A percentile compares a stretch with the other conserved stretches of the same genome.
Evolutionary conservation across 805 yeast species (phyloP).

Genomic region (Pichia nanzhaoensis): DNA sequence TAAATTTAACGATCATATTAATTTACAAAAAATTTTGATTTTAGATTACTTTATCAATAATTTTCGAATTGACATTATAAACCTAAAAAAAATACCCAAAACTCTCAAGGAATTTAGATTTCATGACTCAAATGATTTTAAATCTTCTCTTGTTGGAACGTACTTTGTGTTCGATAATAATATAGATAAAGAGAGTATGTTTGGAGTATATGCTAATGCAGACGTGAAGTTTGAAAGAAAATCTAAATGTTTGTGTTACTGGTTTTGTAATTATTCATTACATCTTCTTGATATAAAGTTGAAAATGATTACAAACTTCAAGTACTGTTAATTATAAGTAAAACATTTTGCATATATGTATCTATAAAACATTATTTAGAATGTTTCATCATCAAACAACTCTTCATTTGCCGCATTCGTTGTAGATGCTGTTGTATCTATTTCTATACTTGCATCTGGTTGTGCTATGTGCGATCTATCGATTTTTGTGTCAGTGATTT

Average conservation of each 20-base stretch:
- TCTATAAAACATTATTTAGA: constrained; percentile 1
- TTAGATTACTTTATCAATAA: neutral
- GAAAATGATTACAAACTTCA: neutral
- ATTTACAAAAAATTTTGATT: neutral
- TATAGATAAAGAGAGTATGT: neutral
- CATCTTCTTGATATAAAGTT: neutral
- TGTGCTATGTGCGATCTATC: neutral
- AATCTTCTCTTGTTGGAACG: neutral
- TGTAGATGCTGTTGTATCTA: neutral
- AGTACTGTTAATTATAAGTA: neutral
- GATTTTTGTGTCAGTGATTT: neutral
- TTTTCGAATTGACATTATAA: neutral
- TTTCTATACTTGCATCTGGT: neutral
- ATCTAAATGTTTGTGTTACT: neutral
- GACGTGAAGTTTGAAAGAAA: neutral
- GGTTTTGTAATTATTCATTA: constrained; percentile 1
- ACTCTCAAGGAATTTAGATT: constrained; percentile 1
- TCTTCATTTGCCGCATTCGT: constrained; percentile 1
- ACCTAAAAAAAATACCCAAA: neutral
- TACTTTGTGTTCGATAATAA: neutral
- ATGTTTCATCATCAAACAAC: constrained; percentile 12
- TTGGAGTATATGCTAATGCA: constrained; percentile 3
- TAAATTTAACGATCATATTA: neutral
- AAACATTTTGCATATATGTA: neutral
- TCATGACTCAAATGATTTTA: constrained; percentile 2